A percentile compares a stretch with the other conserved stretches of the same genome.
phyloP scores from a whole-genome alignment of 176 grass and related monocot genomes.

The Thalia dealbata region DNA sequence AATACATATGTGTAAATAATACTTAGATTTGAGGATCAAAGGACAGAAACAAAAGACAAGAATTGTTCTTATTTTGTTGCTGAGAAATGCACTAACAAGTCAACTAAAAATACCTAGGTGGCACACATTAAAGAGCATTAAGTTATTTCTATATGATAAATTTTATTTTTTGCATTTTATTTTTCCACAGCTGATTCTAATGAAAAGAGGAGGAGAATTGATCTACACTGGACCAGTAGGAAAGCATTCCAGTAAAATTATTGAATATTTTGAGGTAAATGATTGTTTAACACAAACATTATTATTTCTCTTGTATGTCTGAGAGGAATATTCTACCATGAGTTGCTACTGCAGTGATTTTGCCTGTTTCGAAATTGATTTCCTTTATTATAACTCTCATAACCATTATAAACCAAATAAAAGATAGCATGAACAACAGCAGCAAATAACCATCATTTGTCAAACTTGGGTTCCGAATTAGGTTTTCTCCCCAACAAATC shows the following conservation, averaged over 20 bases:
- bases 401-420: too few species aligned
- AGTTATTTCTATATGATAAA: not conserved
- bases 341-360: too few species aligned
- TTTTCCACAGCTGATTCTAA: conserved; percentile 47
- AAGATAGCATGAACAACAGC: too few species aligned
- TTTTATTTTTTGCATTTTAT: conserved; percentile 12
- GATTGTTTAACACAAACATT: not conserved
- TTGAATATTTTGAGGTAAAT: conserved; percentile 76
- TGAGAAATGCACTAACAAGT: not conserved
- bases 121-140: not conserved
- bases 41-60: not conserved
- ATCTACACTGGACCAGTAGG: conserved; percentile 66
- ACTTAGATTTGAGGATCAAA: not conserved
- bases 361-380: too few species aligned
- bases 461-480: too few species aligned
- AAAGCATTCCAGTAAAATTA: conserved; percentile 46
- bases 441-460: too few species aligned
- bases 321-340: too few species aligned
- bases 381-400: too few species aligned
- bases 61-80: not conserved
- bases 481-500: too few species aligned
- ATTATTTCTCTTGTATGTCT: not conserved
- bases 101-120: not conserved
- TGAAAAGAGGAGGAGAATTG: conserved; percentile 82
- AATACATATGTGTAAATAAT: not conserved